Evolutionary conservation across 169 alveolate genomes (phyloP).

Genomic region (Cryptosporidium ubiquitum): DNA sequence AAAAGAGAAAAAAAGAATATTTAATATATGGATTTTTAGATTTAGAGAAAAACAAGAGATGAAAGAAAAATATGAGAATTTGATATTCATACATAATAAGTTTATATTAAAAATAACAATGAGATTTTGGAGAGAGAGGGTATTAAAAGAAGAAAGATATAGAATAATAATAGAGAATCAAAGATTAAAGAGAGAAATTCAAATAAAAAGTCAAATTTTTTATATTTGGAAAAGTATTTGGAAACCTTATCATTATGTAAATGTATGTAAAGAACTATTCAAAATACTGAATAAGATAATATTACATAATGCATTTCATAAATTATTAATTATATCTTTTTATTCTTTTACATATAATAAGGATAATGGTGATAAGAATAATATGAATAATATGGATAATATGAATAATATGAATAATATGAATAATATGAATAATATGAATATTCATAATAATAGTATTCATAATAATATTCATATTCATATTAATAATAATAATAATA

Average conservation of each 20-base stretch:
- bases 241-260: constrained; percentile 36
- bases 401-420: too few relatives aligned
- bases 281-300: constrained; percentile 10
- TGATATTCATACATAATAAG: background rate
- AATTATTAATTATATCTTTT: background rate
- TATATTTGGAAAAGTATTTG: constrained; percentile 21
- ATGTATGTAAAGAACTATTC: background rate
- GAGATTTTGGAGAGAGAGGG: constrained; percentile 4
- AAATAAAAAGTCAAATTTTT: background rate
- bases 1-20: background rate
- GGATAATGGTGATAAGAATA: background rate
- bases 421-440: too few relatives aligned
- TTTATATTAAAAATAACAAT: background rate
- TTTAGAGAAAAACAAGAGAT: background rate
- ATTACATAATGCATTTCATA: constrained; percentile 30
- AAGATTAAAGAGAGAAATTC: background rate
- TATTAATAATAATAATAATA: too few relatives aligned
- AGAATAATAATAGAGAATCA: background rate
- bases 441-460: too few relatives aligned
- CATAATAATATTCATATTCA: too few relatives aligned
- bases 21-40: background rate
- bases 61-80: background rate
- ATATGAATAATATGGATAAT: too few relatives aligned
- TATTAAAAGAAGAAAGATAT: background rate
- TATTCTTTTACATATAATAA: background rate